Base-by-base conservation (phyloP, 352 stramenopile genomes). In the Phytophthora hibernalis region DNA sequence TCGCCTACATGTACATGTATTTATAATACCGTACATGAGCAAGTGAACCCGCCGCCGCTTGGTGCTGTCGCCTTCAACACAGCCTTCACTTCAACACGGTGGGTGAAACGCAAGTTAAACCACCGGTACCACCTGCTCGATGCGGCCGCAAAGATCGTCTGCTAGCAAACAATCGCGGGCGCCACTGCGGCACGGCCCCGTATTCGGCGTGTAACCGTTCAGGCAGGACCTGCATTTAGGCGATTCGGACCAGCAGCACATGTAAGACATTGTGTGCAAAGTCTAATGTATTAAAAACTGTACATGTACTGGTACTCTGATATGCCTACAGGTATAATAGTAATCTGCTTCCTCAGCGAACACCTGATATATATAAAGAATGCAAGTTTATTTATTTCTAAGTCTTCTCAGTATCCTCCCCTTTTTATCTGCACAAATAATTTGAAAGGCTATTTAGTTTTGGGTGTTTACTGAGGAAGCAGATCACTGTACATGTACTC, bases 91-190 rank as follows among this genome's bases (percentile, higher is more conserved):
- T 62, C 51, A 62, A 68, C 37, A 20, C 37, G 9, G 31, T 30
- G 37, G 18, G 13, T 47, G 60, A 62, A 68, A 68, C 52, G 52
- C 60, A 68, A 68, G 42, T 55, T 68, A 62, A 68, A 52, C 31
- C 52, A 38, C n/a, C 59, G 30, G 51, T 67, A 67, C 59, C 50
- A 56, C 60, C n/a, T 43, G 30, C 49, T 30, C 51, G 43, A 53
- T 62, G 60, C 60, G 38, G 2, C 28, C 28, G 31, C 35, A 55
- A 26, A 68, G 60, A 68, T 68, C 60, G 24, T 38, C 37, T 1
- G 15, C 37, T 21, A 20, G 13, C 12, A 43, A 43, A 15, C 7
- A 18, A 6, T 12, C 5, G 35, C 18, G 15, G 26, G 4, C 26
- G 26, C 4, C 26, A 49, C 42, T 24, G 18, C 20, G n/a, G 42